Percentiles rank a stretch among this genome's conserved stretches.
Conservation (phyloP, 257 asterid species). For the Ilex asprella region DNA sequence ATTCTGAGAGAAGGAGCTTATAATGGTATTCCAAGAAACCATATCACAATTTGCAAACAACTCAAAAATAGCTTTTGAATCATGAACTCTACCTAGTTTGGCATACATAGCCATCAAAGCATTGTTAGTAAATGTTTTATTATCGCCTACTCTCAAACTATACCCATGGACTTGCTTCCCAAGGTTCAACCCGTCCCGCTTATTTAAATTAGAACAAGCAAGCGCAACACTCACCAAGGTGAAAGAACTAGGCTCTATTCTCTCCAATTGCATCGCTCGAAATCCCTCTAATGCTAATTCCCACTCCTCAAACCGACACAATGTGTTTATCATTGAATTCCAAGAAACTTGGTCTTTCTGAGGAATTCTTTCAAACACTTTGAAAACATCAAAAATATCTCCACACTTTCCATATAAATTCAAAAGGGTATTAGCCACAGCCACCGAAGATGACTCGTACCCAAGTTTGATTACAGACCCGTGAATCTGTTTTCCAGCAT, state of each 20-base stretch:
- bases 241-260: constrained; percentile 61
- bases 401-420: constrained; percentile 60
- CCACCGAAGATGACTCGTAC: constrained; percentile 40
- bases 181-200: constrained; percentile 51
- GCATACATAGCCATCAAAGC: constrained; percentile 87
- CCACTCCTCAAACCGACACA: constrained; percentile 71
- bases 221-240: constrained; percentile 67
- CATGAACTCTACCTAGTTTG: constrained; percentile 53
- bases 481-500: constrained; percentile 63
- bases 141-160: constrained; percentile 47
- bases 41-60: constrained; percentile 42
- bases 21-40: constrained; percentile 87
- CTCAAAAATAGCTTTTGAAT: constrained; percentile 49
- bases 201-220: constrained; percentile 64
- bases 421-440: constrained; percentile 67
- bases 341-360: constrained; percentile 78
- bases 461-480: constrained; percentile 51
- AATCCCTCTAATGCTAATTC: constrained; percentile 62
- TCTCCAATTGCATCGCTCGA: constrained; percentile 53
- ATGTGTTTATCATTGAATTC: constrained; percentile 69
- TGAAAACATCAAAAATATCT: constrained; percentile 34
- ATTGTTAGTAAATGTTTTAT: constrained; percentile 56
- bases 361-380: constrained; percentile 70
- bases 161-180: constrained; percentile 80
- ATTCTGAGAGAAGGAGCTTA: constrained; percentile 49